Percentiles rank a stretch among this genome's conserved stretches.
Evolutionary conservation across 2,329 filamentous ascomycete species (phyloP).

Genomic region (Penicillium sp.): DNA sequence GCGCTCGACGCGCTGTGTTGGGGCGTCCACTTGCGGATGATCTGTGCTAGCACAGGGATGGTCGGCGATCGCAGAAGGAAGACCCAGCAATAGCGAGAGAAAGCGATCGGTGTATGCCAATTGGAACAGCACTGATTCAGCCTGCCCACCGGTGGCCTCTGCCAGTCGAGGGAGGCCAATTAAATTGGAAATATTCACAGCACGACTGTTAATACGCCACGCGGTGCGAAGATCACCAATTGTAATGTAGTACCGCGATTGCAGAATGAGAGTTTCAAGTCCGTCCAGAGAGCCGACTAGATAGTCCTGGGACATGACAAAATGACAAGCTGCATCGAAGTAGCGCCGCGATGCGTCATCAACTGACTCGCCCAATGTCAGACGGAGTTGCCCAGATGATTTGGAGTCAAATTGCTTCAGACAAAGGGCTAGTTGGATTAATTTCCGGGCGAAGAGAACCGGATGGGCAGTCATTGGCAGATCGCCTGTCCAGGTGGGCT

Average conservation of each 20-base stretch:
- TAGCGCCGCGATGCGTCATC: slow-evolving; percentile 8
- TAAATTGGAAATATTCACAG: slow-evolving; percentile 49
- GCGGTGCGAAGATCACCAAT: slow-evolving; percentile 52
- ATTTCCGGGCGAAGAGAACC: slow-evolving; percentile 12
- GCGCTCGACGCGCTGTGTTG: slow-evolving; percentile 12
- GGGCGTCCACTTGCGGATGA: neutral
- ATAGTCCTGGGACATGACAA: slow-evolving; percentile 47
- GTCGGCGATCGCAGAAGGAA: slow-evolving; percentile 42
- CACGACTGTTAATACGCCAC: slow-evolving; percentile 51
- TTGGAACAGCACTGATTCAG: slow-evolving; percentile 33
- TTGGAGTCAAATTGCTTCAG: slow-evolving; percentile 11
- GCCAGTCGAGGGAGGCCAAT: slow-evolving; percentile 42
- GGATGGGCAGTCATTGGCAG: slow-evolving; percentile 11
- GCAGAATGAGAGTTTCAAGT: slow-evolving; percentile 51
- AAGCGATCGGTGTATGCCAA: slow-evolving; percentile 48
- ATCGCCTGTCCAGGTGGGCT: neutral
- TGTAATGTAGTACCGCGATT: slow-evolving; percentile 52
- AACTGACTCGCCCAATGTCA: slow-evolving; percentile 7
- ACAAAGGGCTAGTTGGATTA: slow-evolving; percentile 21
- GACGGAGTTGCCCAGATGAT: slow-evolving; percentile 3
- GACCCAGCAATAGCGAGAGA: slow-evolving; percentile 50
- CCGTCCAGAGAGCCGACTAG: slow-evolving; percentile 49
- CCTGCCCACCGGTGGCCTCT: slow-evolving; percentile 13
- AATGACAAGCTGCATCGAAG: slow-evolving; percentile 10
- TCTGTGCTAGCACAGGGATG: slow-evolving; percentile 3